These are phyloP conservation scores for Avicennia marina DNA, from an alignment of 257 asterid species.

Conservation along the genomic window DNA sequence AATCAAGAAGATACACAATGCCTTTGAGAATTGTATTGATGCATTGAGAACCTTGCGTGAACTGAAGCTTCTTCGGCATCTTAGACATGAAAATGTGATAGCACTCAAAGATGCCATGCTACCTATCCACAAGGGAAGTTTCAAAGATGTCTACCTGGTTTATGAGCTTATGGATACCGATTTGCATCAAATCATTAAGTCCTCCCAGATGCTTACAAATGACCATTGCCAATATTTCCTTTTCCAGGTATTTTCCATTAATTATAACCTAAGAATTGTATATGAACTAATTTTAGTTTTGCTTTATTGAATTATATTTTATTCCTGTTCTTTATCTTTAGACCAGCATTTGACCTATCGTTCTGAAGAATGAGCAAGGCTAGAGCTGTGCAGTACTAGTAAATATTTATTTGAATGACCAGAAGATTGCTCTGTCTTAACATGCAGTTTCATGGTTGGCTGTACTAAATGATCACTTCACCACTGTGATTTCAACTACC, in stretches of 20 bases:
- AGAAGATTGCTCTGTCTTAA: not conserved
- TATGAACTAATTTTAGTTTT: not conserved
- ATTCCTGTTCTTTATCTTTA: not conserved
- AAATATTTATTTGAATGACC: not conserved
- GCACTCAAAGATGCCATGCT: slow-evolving; percentile 60
- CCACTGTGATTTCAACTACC: not conserved
- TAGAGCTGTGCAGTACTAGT: not conserved
- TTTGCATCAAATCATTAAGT: slow-evolving; percentile 60
- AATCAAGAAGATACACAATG: slow-evolving; percentile 57
- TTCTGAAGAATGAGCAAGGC: slow-evolving; percentile 3
- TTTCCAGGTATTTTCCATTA: slow-evolving; percentile 42
- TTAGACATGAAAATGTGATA: slow-evolving; percentile 59
- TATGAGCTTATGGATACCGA: slow-evolving; percentile 69
- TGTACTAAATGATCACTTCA: not conserved
- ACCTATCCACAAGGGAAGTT: slow-evolving; percentile 51
- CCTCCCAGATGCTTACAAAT: slow-evolving; percentile 51
- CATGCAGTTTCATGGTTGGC: not conserved
- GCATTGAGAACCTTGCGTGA: slow-evolving; percentile 62
- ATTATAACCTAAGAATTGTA: not conserved
- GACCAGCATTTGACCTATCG: not conserved
- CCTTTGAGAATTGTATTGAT: slow-evolving; percentile 58
- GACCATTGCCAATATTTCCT: slow-evolving; percentile 69
- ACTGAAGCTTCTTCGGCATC: slow-evolving; percentile 62
- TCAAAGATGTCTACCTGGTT: slow-evolving; percentile 61
- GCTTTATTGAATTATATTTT: not conserved